phyloP scores from a whole-genome alignment of 176 grass and related monocot species.

The sorghum (Sorghum bicolor) region Sorghum_bicolor_NCBIv3 NC_012875.2:36791001-36791500 shows the following conservation, averaged over 20 bases:
- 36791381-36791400: conserved; percentile 27
- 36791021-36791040: too few relatives aligned
- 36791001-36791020: too few relatives aligned
- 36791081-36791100: too few relatives aligned
- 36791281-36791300: conserved; percentile 88
- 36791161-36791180: too few relatives aligned
- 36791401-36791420: conserved; percentile 19
- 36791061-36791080: too few relatives aligned
- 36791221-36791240: conserved; percentile 80
- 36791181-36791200: too few relatives aligned
- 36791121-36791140: too few relatives aligned
- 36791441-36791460: too few relatives aligned
- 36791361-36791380: conserved; percentile 28
- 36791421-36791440: not conserved
- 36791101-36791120: too few relatives aligned
- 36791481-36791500: not conserved
- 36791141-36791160: too few relatives aligned
- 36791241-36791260: conserved; percentile 97
- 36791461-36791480: too few relatives aligned
- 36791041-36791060: too few relatives aligned
- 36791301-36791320: conserved; percentile 36
- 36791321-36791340: conserved; percentile 33
- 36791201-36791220: conserved; percentile 42
- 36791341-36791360: conserved; percentile 35
- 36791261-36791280: conserved; percentile 92